Conservation (phyloP, 148 eudicot species). For the Fallopia convolvulus region DNA sequence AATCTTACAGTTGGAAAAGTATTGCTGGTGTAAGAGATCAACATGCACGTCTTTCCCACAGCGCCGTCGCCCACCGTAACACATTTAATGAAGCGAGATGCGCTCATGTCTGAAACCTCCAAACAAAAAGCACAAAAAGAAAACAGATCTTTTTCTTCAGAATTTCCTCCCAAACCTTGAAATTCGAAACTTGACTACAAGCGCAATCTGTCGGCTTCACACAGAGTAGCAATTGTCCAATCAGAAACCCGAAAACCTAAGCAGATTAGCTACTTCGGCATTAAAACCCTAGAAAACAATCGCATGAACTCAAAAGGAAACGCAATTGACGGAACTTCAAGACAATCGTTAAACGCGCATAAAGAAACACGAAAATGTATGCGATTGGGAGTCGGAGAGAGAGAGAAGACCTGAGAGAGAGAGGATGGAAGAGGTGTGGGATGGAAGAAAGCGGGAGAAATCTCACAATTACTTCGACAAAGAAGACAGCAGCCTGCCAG, state of each 20-base stretch:
- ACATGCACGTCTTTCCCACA: slow-evolving; percentile 32
- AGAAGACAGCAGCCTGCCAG: slow-evolving; percentile 13
- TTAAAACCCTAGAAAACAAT: slow-evolving; percentile 6
- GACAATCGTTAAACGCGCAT: not conserved
- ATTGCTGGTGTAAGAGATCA: slow-evolving; percentile 31
- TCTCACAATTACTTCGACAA: not conserved
- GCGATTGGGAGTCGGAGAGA: not conserved
- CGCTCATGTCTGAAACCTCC: slow-evolving; percentile 19
- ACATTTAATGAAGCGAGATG: slow-evolving; percentile 30
- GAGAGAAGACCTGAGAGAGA: not conserved
- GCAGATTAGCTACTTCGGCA: not conserved
- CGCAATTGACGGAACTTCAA: not conserved
- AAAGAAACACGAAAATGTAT: slow-evolving; percentile 1
- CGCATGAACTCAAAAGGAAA: not conserved
- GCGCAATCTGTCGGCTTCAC: not conserved
- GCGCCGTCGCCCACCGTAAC: slow-evolving; percentile 33
- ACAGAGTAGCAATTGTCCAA: not conserved
- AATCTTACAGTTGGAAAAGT: slow-evolving; percentile 21
- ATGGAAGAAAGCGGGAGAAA: slow-evolving; percentile 11
- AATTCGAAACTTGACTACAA: not conserved
- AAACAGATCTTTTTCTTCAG: slow-evolving; percentile 15
- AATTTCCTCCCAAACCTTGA: not conserved
- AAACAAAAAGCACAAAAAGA: not conserved
- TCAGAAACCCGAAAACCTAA: not conserved
- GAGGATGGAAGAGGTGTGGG: slow-evolving; percentile 1